A percentile compares a stretch with the other conserved stretches of the same genome.
Conservation (phyloP, 352 stramenopile species). For the Phytophthora pinifolia region DNA sequence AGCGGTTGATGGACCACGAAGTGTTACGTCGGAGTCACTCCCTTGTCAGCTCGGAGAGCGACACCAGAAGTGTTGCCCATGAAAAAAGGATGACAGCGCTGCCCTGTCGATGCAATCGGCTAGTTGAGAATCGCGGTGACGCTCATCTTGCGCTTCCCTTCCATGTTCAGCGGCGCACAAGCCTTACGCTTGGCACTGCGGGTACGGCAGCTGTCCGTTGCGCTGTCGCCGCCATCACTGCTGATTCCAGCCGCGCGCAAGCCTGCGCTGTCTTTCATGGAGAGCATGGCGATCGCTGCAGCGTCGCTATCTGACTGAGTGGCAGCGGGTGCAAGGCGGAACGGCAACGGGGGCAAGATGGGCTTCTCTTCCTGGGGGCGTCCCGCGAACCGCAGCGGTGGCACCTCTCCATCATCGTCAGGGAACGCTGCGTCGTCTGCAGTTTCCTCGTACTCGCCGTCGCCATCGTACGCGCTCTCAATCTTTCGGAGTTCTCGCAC, state of each 20-base stretch:
- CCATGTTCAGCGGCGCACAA: constrained; percentile 53
- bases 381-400: constrained; percentile 26
- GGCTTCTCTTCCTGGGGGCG: constrained; percentile 29
- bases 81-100: constrained; percentile 3
- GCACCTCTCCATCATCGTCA: constrained; percentile 32
- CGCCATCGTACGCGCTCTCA: constrained; percentile 66
- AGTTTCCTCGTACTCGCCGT: constrained; percentile 68
- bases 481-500: constrained; percentile 70
- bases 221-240: constrained; percentile 46
- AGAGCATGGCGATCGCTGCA: constrained; percentile 76
- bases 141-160: constrained; percentile 87
- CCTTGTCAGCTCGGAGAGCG: constrained; percentile 7
- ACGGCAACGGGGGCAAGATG: constrained; percentile 21
- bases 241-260: constrained; percentile 33
- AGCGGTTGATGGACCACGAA: no score
- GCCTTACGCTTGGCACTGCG: constrained; percentile 68
- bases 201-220: constrained; percentile 27
- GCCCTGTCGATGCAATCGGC: constrained; percentile 3
- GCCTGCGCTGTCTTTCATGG: constrained; percentile 64
- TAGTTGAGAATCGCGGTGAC: constrained; percentile 89
- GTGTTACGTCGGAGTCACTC: neutral
- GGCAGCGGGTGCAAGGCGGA: constrained; percentile 22
- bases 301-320: constrained; percentile 79
- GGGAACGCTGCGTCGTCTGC: constrained; percentile 46
- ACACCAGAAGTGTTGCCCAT: constrained; percentile 4